Conservation (phyloP, 768 basidiomycete genomes). For the Leccinum subtestaceum region DNA sequence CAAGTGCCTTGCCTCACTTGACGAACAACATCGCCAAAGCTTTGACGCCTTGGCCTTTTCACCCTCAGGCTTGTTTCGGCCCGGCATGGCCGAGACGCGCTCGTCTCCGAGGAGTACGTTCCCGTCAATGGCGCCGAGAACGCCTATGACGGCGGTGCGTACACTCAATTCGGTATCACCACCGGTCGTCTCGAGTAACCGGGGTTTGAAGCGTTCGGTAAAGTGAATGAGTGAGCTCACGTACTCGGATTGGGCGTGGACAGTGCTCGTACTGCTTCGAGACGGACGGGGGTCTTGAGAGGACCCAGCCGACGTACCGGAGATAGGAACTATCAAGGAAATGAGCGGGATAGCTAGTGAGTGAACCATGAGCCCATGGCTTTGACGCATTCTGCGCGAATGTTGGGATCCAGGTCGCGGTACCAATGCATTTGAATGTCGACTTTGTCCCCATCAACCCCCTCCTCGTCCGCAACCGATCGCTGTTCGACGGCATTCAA, state of each 20-base stretch:
- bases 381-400: slow-evolving; percentile 89
- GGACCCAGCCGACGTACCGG: too few relatives aligned
- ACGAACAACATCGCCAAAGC: slow-evolving; percentile 69
- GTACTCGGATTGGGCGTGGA: too few relatives aligned
- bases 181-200: too few relatives aligned
- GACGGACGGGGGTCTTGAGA: slow-evolving; percentile 18
- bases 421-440: slow-evolving; percentile 67
- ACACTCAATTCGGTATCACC: too few relatives aligned
- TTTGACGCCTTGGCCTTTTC: slow-evolving; percentile 63
- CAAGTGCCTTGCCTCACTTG: slow-evolving; percentile 53
- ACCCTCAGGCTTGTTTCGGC: slow-evolving; percentile 33
- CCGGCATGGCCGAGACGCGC: slow-evolving; percentile 48
- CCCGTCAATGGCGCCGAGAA: too few relatives aligned
- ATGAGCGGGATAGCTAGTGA: slow-evolving; percentile 53
- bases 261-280: too few relatives aligned
- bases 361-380: slow-evolving; percentile 90
- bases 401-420: slow-evolving; percentile 86
- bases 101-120: too few relatives aligned
- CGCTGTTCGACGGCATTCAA: too few relatives aligned
- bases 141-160: too few relatives aligned
- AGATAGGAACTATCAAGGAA: too few relatives aligned
- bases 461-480: slow-evolving; percentile 6
- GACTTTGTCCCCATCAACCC: slow-evolving; percentile 18
- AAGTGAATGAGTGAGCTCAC: too few relatives aligned
- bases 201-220: too few relatives aligned